Evolutionary conservation across 1,284 basidiomycete genomes (phyloP), one percentile per base, ranked within the genome.

Genomic region (Entoloma clypeatum): DNA sequence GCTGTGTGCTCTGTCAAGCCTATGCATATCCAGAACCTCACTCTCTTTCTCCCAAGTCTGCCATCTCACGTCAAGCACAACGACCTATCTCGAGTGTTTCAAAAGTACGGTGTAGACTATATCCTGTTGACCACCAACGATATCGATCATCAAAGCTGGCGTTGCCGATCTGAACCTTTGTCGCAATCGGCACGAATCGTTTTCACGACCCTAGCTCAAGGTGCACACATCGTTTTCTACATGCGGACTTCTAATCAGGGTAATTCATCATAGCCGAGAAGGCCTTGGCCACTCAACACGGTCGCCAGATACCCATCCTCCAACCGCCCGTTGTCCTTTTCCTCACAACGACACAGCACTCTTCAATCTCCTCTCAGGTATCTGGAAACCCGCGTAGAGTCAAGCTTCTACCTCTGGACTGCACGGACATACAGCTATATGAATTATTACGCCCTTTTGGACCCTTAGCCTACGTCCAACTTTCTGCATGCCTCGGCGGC

Each of bases 361-460:
- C 36, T 27, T n/a, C 10, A 14, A 19, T 17, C 18, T 13, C 31
- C 10, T 27, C 45, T 23, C 18, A 21, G 23, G 22, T 25, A 10
- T n/a, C 28, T 25, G 34, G 30, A 27, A 23, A 33, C 17, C 48
- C 48, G n/a, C 31, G 48, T n/a, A 11, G 46, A 4, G 43, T 46
- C n/a, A 46, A 44, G 27, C 18, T 28, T 17, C 23, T 41, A 25
- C 34, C 22, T 10, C 11, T 14, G 11, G 19, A 24, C 17, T 28
- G 27, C 11, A 39, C 35, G 7, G 41, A 39, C 7, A 11, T 35
- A 5, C 10, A 23, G 23, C 40, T 55, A 10, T 57, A 47, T 36
- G 51, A 52, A 34, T 14, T 46, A 7, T 24, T 57, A 14, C 45
- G 55, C 4, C 43, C 38, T 3, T 52, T 43, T 35, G 54, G 54